Base-by-base conservation (phyloP, 129 eudicot species). In the Glebionis coronaria region DNA sequence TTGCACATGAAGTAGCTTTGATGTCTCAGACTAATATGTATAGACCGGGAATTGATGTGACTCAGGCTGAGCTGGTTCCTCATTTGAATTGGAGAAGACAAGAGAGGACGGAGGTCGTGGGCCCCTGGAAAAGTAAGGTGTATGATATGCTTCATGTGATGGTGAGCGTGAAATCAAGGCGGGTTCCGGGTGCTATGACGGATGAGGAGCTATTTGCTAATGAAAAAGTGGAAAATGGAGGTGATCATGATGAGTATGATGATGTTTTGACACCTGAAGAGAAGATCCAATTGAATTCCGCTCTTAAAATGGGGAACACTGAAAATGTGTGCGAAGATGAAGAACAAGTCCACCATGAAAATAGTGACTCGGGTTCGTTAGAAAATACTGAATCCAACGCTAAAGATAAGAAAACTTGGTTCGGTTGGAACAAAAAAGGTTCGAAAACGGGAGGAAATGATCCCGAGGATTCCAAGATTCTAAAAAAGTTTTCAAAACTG, bases 151-250 rank as follows among this genome's bases (percentile, higher is more conserved):
- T 82, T 29, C 86, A 91, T 61, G 97, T 91, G 50, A 80, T 85
- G 83, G 97, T 91, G 70, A 91, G 97, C 28, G 97, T 91, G 69
- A 91, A 91, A 78, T 91, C 97, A 21, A 88, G 97, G 75, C 84
- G 95, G 31, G 97, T 91, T 46, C 97, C 97, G 4, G 97, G 97
- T 76, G 97, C 97, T 53, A 91, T 91, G 93, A 91, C 95, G 11
- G 97, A 91, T 35, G 95, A 91, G 80, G 97, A 91, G 79, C 93
- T 91, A 18, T 91, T 91, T 65, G 74, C 97, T 2, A 93, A 90
- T 10, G 97, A 85, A 68, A 76, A 77, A 18, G 53, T 77, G 7
- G 93, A 73, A 76, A 85, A 83, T 61, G 88, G 90, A 44, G 95
- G 64, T 55, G 95, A 82, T 27, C 82, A 84, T 44, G 95, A 87